Evolutionary conservation across 495 filamentous ascomycete species (phyloP), one percentile per base, ranked within the genome.

Genomic region (Hypoxylon intermedium): DNA sequence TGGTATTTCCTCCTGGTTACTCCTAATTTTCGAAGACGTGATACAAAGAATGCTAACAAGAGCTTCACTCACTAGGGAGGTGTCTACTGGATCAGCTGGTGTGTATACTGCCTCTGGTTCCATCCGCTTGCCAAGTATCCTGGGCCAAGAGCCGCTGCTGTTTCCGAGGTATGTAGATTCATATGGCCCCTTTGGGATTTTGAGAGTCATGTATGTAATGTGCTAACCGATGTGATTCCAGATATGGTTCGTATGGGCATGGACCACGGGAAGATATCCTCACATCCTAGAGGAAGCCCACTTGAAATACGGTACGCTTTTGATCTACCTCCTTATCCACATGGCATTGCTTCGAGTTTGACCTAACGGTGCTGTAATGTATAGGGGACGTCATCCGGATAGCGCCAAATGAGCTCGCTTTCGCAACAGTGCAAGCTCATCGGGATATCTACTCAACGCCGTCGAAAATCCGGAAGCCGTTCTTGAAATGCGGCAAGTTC

Each of bases 331-430:
- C 18, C 7, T 34, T 3, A 37, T 3, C n/a, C 20, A n/a, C 34
- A n/a, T 13, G 11, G 1, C 23, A 12, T 21, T 34, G 1, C 1
- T 13, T 15, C n/a, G 2, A 11, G 19, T 0, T 15, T 48, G 3
- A 19, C 6, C 30, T 63, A 9, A 43, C 21, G 20, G 4, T n/a
- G n/a, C n/a, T n/a, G n/a, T 9, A 26, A 6, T 2, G 9, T 1
- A 30, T 15, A 58, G 76, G 77, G 1, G 60, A 75, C 23, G 67
- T 80, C 18, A 70, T 81, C 4, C 72, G 75, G 4, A 74, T 79
- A 45, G 72, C 69, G 2, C 79, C 79, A 0, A 70, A 79, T 21
- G 74, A 80, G 30, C 66, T 82, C 20, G 72, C 72, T 34, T 80
- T 75, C 51, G 64, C 68, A 0, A 66, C 70, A 6, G 58, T 74